phyloP scores from a whole-genome alignment of 2,329 filamentous ascomycete species.

The Lachnellula cervina region DNA sequence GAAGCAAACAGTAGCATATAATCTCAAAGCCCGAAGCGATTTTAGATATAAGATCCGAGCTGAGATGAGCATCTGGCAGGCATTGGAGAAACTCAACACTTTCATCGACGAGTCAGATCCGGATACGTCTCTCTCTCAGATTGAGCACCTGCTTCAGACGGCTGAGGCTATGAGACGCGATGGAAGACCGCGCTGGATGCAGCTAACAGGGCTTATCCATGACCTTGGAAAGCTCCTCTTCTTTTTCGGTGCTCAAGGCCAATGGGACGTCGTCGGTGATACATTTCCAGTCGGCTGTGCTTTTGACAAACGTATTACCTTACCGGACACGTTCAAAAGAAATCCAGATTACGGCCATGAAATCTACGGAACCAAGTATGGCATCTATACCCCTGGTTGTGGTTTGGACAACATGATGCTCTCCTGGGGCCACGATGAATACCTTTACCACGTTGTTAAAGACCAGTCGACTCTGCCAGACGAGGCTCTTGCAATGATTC shows the following conservation, averaged over 20 bases:
- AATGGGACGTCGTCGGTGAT: conserved; percentile 91
- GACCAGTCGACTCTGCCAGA: conserved; percentile 72
- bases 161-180: conserved; percentile 87
- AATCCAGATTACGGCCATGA: conserved; percentile 72
- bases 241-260: conserved; percentile 77
- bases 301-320: conserved; percentile 74
- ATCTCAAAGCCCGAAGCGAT: conserved; percentile 70
- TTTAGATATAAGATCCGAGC: conserved; percentile 60
- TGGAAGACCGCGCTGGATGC: conserved; percentile 78
- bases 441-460: conserved; percentile 81
- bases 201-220: conserved; percentile 71
- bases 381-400: conserved; percentile 75
- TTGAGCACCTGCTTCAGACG: conserved; percentile 82
- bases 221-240: conserved; percentile 76
- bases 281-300: conserved; percentile 75
- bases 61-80: conserved; percentile 83
- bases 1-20: conserved; percentile 77
- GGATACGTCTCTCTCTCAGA: conserved; percentile 81
- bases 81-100: conserved; percentile 88
- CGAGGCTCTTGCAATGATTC: conserved; percentile 85
- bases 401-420: conserved; percentile 86
- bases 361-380: conserved; percentile 69
- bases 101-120: conserved; percentile 89
- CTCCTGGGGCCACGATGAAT: conserved; percentile 86
- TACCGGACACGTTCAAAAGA: conserved; percentile 69